Base-by-base conservation (phyloP, 2,329 filamentous ascomycete species). In the Clathrospora elynae region DNA sequence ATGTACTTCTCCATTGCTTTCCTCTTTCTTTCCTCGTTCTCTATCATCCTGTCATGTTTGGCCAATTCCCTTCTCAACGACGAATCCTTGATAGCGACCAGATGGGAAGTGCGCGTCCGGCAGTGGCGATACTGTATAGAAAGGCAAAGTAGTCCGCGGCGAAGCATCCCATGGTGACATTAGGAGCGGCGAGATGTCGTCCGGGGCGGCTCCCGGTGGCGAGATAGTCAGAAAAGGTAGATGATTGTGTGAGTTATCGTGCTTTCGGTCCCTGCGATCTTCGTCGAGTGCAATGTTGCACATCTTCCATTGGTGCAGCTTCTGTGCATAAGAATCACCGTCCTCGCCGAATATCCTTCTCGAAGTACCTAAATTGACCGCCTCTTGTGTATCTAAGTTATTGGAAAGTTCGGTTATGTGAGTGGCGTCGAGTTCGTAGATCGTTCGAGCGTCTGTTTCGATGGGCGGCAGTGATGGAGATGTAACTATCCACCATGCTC, bases 341-440 rank as follows among this genome's bases (percentile, higher is more conserved):
- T 43, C 54, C 22, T 50, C 54, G 16, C 40, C 12, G 7, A 28
- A 18, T 23, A 7, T 51, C 14, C 59, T 33, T 36, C 57, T 55
- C 31, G 57, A 54, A 3, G 33, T 45, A 29, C 53, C 37, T 7
- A 41, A 45, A 13, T 44, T 42, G 32, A 30, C 53, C 14, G 59
- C 33, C 35, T 58, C 56, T 33, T 58, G 56, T 3, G 33, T 45
- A 29, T 54, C 37, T 7, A 41, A 45, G 12, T 44, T 42, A 10
- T 48, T 51, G 13, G 57, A 54, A 10, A 62, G 29, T 34, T 62
- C 59, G 7, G 59, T 56, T 6, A 60, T 41, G 4, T 26, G 46
- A 25, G 44, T 46, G 14, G 51, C 59, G 8, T 57, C 57, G 7
- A 62, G 39, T 33, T 62, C 59, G 30, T 62, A 49, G 10, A 62